Conservation (phyloP, 2,329 filamentous ascomycete species). For the Paecilomyces dactylethromorphus region DNA sequence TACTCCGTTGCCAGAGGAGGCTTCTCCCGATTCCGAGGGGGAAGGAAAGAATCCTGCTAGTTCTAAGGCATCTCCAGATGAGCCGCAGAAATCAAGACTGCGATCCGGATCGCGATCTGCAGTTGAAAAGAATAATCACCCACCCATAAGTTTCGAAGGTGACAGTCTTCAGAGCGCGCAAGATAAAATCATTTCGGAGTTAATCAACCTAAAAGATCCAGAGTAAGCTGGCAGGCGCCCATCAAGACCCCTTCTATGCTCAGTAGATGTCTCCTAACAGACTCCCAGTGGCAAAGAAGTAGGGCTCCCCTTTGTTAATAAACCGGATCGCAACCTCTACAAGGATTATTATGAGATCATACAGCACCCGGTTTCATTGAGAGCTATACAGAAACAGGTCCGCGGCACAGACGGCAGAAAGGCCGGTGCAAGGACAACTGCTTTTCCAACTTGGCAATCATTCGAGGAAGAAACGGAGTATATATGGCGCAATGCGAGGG, state of each 20-base stretch:
- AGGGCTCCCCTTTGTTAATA: conserved; percentile 67
- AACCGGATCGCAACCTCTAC: conserved; percentile 63
- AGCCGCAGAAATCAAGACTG: not conserved
- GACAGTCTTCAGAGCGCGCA: conserved; percentile 78
- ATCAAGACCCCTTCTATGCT: not conserved
- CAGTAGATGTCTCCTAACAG: conserved; percentile 11
- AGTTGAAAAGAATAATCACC: conserved; percentile 47
- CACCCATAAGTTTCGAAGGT: conserved; percentile 59
- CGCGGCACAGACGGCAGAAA: conserved; percentile 65
- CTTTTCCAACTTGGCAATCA: conserved; percentile 75
- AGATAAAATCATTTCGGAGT: conserved; percentile 72
- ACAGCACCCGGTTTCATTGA: conserved; percentile 70
- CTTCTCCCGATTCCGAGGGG: conserved; percentile 22
- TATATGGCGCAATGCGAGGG: conserved; percentile 81
- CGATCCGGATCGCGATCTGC: conserved; percentile 20
- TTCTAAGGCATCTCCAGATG: not conserved
- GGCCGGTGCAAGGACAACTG: conserved; percentile 52
- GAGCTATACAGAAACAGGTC: conserved; percentile 68
- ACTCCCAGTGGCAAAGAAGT: conserved; percentile 55
- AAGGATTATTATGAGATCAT: conserved; percentile 87
- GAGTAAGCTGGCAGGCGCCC: conserved; percentile 34
- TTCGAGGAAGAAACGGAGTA: conserved; percentile 74
- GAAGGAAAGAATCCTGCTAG: not conserved
- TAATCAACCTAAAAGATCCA: conserved; percentile 35
- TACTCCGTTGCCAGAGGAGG: conserved; percentile 62